These are phyloP conservation scores for Cordyceps militaris DNA, from an alignment of 2,329 filamentous ascomycete genomes.

Conservation along the genomic window DNA sequence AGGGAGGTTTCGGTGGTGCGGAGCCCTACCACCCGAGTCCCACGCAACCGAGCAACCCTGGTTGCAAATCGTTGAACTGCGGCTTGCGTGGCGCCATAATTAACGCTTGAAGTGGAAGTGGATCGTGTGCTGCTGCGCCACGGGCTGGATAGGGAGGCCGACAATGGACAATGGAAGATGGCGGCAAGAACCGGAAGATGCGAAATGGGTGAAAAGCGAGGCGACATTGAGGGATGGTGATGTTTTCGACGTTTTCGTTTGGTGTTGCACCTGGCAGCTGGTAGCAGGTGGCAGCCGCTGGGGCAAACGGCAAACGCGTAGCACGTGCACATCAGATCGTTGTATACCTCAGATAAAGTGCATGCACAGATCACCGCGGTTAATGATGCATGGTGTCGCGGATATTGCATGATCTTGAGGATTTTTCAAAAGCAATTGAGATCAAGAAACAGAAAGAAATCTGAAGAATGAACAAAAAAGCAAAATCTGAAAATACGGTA, in stretches of 20 bases:
- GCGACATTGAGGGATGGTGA: not conserved
- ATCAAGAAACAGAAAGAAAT: too few species aligned
- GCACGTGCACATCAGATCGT: not conserved
- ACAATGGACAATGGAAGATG: not conserved
- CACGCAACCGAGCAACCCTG: not conserved
- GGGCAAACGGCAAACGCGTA: not conserved
- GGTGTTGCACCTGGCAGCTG: not conserved
- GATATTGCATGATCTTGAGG: too few species aligned
- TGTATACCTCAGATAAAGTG: too few species aligned
- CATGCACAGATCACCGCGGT: not conserved
- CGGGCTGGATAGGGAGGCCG: slow-evolving; percentile 3
- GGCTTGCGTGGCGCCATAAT: not conserved
- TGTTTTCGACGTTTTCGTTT: not conserved
- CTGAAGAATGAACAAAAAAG: too few species aligned
- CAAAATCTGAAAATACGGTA: too few species aligned
- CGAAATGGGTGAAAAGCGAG: not conserved
- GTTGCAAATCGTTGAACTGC: not conserved
- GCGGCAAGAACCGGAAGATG: too few species aligned
- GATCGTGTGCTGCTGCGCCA: slow-evolving; percentile 10
- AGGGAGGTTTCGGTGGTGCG: not conserved
- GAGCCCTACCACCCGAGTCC: slow-evolving; percentile 1
- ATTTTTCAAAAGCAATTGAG: too few species aligned
- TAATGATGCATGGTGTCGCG: too few species aligned
- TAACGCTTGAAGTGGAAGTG: slow-evolving; percentile 9
- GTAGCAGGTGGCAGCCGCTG: not conserved